Conservation (phyloP, 2,329 filamentous ascomycete species). For the Paraconiothyrium sp. region DNA sequence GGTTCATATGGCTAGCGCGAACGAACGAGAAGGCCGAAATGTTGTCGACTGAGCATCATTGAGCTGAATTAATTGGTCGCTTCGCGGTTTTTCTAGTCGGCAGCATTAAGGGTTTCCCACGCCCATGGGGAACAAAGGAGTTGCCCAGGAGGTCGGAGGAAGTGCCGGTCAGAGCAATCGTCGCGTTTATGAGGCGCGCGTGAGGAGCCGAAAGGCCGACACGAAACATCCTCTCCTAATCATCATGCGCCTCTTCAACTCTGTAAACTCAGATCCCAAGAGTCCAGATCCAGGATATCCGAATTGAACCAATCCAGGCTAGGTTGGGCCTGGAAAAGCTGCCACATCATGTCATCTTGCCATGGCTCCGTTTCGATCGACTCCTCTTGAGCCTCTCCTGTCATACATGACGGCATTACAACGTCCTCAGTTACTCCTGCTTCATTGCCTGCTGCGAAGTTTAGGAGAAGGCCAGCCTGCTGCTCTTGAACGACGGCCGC, state of each 20-base stretch:
- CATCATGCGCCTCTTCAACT: conserved; percentile 15
- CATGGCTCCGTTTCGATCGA: conserved; percentile 24
- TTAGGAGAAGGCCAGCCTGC: not conserved
- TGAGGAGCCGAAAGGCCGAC: not conserved
- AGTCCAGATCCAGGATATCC: conserved; percentile 38
- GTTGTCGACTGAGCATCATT: not conserved
- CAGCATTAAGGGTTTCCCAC: not conserved
- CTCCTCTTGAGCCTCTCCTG: not conserved
- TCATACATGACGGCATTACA: not conserved
- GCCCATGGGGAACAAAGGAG: not conserved
- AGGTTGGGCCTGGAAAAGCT: conserved; percentile 45
- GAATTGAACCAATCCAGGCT: conserved; percentile 48
- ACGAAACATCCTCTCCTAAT: not conserved
- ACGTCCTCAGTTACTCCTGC: not conserved
- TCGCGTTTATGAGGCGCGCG: not conserved
- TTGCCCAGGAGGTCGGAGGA: not conserved
- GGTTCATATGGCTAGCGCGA: not conserved
- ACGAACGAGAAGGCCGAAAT: not conserved
- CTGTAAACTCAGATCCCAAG: conserved; percentile 31
- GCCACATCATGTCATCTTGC: conserved; percentile 48
- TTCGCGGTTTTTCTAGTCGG: not conserved
- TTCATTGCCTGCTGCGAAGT: not conserved
- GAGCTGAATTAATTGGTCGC: not conserved
- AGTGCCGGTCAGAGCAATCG: not conserved
- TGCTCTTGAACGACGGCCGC: not conserved